Conservation (phyloP, 1,139 yeast species). For the Lizanozyma gosingica region DNA sequence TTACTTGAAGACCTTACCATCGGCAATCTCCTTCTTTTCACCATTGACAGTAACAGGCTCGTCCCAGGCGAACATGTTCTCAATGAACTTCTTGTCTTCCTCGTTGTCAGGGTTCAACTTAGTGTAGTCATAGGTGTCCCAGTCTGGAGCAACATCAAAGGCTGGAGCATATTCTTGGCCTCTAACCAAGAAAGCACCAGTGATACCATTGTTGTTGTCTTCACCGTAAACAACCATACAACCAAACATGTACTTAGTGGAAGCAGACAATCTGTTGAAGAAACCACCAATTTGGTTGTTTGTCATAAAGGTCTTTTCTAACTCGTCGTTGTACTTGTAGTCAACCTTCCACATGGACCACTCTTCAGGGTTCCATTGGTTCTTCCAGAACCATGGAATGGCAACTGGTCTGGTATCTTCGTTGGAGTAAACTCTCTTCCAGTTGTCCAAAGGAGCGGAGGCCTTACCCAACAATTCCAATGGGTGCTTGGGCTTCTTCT, state of each 20-base stretch:
- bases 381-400: constrained; percentile 95
- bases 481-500: constrained; percentile 84
- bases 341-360: constrained; percentile 95
- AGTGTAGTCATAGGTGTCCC: constrained; percentile 60
- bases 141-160: constrained; percentile 98
- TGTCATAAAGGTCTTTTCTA: constrained; percentile 95
- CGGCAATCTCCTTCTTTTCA: constrained; percentile 37
- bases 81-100: constrained; percentile 29
- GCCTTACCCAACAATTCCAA: constrained; percentile 74
- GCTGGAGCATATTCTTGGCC: constrained; percentile 92
- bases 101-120: constrained; percentile 33
- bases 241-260: constrained; percentile 93
- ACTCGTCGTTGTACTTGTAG: constrained; percentile 96
- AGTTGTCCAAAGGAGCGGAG: constrained; percentile 72
- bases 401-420: constrained; percentile 94
- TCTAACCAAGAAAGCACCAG: constrained; percentile 91
- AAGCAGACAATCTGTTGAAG: constrained; percentile 90
- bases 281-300: constrained; percentile 98
- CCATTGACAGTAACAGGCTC: constrained; percentile 40
- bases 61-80: constrained; percentile 48
- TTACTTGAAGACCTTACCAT: constrained; percentile 45
- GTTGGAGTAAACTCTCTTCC: constrained; percentile 97
- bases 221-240: constrained; percentile 93
- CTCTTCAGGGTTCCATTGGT: constrained; percentile 83
- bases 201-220: constrained; percentile 96